Percentiles rank a stretch among this genome's conserved stretches.
Conservation (phyloP, 2,329 filamentous ascomycete species). For the Talaromyces funiculosus region DNA sequence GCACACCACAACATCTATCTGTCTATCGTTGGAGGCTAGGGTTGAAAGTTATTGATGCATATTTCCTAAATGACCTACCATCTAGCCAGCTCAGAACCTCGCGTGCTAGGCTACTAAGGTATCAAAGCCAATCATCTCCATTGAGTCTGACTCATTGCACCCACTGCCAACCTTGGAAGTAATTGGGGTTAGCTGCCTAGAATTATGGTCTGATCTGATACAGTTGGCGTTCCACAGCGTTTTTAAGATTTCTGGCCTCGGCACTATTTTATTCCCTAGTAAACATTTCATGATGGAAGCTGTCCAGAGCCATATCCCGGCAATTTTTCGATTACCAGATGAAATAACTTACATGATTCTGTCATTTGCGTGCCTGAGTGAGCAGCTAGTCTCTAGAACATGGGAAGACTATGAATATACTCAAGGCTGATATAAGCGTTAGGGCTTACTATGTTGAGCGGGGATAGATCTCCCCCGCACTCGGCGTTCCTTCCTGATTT, state of each 20-base stretch:
- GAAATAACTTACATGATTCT: background rate
- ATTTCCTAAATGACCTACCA: background rate
- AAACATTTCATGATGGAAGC: background rate
- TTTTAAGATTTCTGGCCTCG: background rate
- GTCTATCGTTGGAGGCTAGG: background rate
- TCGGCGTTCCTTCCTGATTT: background rate
- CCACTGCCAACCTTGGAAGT: too few relatives aligned
- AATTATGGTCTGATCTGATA: background rate
- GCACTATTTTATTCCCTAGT: background rate
- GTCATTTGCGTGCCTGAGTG: background rate
- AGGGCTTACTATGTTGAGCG: background rate
- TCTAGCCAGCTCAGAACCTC: too few relatives aligned
- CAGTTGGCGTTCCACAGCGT: background rate
- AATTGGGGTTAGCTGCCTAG: background rate
- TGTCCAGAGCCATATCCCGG: background rate
- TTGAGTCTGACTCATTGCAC: background rate
- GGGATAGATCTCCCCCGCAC: background rate
- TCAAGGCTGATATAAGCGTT: too few relatives aligned
- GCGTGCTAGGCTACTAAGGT: too few relatives aligned
- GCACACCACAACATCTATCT: background rate
- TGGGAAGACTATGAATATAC: too few relatives aligned
- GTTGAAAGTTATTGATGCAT: background rate
- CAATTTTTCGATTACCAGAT: background rate
- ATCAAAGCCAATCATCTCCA: too few relatives aligned
- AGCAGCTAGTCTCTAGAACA: background rate